phyloP scores from a whole-genome alignment of 73 alveolate species.

The Paramecium tetraurelia region DNA sequence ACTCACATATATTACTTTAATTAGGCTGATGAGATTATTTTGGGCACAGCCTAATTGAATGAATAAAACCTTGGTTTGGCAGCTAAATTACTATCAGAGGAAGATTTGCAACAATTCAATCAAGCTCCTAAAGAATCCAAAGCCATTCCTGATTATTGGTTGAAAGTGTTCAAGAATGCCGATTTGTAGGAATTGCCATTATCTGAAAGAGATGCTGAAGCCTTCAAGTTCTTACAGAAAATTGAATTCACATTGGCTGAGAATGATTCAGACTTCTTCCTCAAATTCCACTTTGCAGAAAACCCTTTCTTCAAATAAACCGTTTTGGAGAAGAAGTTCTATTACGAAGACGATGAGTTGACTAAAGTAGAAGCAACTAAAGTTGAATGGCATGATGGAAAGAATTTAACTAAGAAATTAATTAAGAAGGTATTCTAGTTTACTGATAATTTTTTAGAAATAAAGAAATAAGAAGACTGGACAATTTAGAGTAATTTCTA shows the following conservation, averaged over 20 bases:
- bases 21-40: constrained; percentile 24
- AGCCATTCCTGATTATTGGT: constrained; percentile 37
- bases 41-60: background rate
- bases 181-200: background rate
- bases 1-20: background rate
- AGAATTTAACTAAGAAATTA: constrained; percentile 22
- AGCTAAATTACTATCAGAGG: background rate
- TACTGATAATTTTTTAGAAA: background rate
- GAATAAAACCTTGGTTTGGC: background rate
- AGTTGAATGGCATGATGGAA: constrained; percentile 49
- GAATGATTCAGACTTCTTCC: background rate
- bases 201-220: background rate
- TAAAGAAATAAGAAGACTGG: constrained; percentile 66
- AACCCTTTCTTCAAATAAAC: background rate
- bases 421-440: background rate
- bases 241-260: constrained; percentile 4
- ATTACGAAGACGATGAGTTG: background rate
- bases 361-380: background rate
- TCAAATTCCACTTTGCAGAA: background rate
- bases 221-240: background rate
- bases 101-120: background rate
- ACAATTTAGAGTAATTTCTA: constrained; percentile 55
- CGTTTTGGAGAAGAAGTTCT: background rate
- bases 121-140: background rate
- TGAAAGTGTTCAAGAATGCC: constrained; percentile 31